These are phyloP conservation scores for Lactarius sp. DNA, from an alignment of 768 basidiomycete genomes.

Conservation along the genomic window DNA sequence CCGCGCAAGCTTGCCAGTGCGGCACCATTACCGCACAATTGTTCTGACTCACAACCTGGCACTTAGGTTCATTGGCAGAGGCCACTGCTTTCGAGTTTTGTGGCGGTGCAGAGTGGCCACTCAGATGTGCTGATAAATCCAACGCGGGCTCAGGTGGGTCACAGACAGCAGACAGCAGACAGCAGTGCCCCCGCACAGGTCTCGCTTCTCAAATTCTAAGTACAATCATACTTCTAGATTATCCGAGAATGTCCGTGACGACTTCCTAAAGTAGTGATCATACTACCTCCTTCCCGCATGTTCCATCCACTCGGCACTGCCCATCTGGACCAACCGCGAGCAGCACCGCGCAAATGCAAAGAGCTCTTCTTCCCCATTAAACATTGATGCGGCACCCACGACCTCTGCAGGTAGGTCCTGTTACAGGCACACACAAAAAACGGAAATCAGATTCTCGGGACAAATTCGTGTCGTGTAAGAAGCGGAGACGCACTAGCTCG, in stretches of 20 bases:
- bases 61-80: no score
- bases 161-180: no score
- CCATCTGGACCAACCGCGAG: conserved; percentile 83
- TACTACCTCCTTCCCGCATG: conserved; percentile 31
- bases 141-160: no score
- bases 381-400: conserved; percentile 83
- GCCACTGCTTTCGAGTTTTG: no score
- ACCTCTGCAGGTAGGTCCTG: conserved; percentile 75
- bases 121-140: no score
- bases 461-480: neutral
- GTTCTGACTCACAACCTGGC: no score
- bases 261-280: no score
- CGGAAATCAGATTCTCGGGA: conserved; percentile 15
- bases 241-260: neutral
- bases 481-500: conserved; percentile 63
- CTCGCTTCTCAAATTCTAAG: no score
- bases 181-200: no score
- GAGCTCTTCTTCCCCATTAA: conserved; percentile 93
- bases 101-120: no score
- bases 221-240: neutral
- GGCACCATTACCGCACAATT: no score
- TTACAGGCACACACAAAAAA: neutral
- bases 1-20: no score
- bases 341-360: conserved; percentile 97
- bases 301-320: conserved; percentile 81